These are phyloP conservation scores for Aspergillus diversus DNA, from an alignment of 495 filamentous ascomycete genomes.

Conservation along the genomic window DNA sequence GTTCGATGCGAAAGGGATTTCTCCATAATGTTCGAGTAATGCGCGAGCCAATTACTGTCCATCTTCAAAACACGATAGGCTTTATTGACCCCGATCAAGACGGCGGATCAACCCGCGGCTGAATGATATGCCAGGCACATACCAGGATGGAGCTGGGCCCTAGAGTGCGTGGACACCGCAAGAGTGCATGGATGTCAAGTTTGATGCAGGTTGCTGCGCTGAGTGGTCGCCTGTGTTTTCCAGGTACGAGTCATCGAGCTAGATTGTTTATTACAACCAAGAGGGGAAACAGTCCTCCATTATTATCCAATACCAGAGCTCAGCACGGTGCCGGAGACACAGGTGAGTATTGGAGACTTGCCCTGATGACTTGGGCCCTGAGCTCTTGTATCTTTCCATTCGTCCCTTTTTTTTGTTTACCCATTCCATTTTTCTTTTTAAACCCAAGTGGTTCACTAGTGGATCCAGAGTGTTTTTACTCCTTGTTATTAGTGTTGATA, in stretches of 20 bases:
- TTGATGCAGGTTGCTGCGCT: constrained; percentile 10
- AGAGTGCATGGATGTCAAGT: constrained; percentile 8
- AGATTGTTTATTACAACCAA: background rate
- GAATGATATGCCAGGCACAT: constrained; percentile 18
- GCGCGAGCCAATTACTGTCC: constrained; percentile 5
- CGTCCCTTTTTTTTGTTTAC: background rate
- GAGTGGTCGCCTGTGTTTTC: constrained; percentile 10
- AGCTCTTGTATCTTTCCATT: background rate
- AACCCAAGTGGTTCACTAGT: background rate
- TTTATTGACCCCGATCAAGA: constrained; percentile 6
- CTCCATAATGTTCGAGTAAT: background rate
- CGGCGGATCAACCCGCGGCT: constrained; percentile 2
- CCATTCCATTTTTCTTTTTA: background rate
- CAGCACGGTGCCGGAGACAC: background rate
- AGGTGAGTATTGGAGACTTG: background rate
- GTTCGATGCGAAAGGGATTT: constrained; percentile 20
- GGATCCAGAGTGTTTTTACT: background rate
- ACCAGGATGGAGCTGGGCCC: background rate
- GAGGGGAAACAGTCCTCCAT: constrained; percentile 2
- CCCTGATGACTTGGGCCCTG: background rate
- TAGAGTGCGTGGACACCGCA: constrained; percentile 7
- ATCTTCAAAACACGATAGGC: background rate
- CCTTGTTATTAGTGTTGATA: background rate
- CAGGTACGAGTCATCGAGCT: background rate
- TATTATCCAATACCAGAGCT: background rate